phyloP scores from a whole-genome alignment of 176 grass and related monocot species.

The Luzula sylvatica region DNA sequence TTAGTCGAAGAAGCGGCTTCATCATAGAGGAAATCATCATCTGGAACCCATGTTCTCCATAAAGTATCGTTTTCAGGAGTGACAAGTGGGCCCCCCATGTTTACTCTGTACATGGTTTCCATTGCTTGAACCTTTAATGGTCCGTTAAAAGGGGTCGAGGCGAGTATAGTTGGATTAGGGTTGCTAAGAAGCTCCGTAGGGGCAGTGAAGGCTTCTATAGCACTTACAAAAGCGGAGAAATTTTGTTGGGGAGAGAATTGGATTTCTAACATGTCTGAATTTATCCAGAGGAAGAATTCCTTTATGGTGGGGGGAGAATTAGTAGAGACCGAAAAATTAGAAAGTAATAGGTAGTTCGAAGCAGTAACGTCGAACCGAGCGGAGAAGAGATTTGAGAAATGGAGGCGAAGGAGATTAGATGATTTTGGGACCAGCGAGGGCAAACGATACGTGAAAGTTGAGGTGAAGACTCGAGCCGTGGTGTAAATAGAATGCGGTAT shows the following conservation, averaged over 20 bases:
- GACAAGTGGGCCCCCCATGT: slow-evolving; percentile 20
- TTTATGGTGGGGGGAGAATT: slow-evolving; percentile 19
- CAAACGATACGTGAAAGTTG: slow-evolving; percentile 27
- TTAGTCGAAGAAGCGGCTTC: neutral
- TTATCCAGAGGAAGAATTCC: slow-evolving; percentile 48
- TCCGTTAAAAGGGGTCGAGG: neutral
- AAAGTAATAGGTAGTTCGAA: slow-evolving; percentile 20
- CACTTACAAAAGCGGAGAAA: slow-evolving; percentile 29
- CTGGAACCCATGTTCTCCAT: slow-evolving; percentile 35
- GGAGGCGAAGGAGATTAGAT: slow-evolving; percentile 62
- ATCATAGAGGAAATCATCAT: slow-evolving; percentile 11
- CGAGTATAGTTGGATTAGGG: neutral
- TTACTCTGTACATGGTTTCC: slow-evolving; percentile 28
- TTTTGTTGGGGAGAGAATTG: slow-evolving; percentile 5
- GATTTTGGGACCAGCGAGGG: neutral
- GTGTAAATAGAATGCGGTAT: neutral
- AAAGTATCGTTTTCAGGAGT: slow-evolving; percentile 27
- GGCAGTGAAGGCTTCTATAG: slow-evolving; percentile 36
- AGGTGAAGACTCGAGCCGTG: slow-evolving; percentile 27
- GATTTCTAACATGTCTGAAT: slow-evolving; percentile 1
- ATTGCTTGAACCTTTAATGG: neutral
- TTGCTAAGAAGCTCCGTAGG: slow-evolving; percentile 13
- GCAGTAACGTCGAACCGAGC: slow-evolving; percentile 30
- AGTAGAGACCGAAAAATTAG: slow-evolving; percentile 28
- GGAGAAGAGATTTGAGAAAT: slow-evolving; percentile 37